Base-by-base conservation (phyloP, 192 early-diverging fungal genomes). In the Podochytrium sp. region DNA sequence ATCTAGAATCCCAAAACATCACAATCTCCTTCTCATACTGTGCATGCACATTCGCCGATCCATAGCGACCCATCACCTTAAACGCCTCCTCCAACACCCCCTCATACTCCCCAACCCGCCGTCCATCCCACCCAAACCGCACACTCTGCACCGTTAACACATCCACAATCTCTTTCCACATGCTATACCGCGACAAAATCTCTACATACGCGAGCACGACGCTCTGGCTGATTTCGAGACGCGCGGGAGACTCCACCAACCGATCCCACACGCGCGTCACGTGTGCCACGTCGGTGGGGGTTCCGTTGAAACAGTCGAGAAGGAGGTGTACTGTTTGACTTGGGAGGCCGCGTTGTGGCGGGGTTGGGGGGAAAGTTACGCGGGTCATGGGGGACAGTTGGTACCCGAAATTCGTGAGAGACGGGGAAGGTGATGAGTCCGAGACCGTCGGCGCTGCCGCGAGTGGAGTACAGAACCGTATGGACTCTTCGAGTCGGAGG, bases 151-250 rank as follows among this genome's bases (percentile, higher is more conserved):
- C 34, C 34, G 66, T 69, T 16, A 69, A 12, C 3, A 55, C 12
- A 35, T 37, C 50, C 25, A 55, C 32, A 29, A 56, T 35, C 14
- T 51, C 66, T 6, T 38, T 35, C 66, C 47, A 69, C 12, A 16
- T 23, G 16, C 52, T 37, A 34, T 51, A 35, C 34, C 51, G 66
- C 35, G 66, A 23, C 14, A 69, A 35, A 23, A 55, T 27, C 51
- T 56, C 66, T 20, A 35, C 50, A 29, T 69, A 69, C 29, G 14
- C 55, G 14, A 69, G n/a, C 5, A 69, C 16, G 14, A 69, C 66
- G n/a, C 14, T 4, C n/a, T 56, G 23, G 38, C 20, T 55, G n/a
- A 69, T 18, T 20, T 55, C 50, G 7, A 30, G 41, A 12, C 32
- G 50, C 18, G 23, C 23, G 25, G 49, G 10, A n/a, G 27, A 34